These are phyloP conservation scores for Catunica adiposa DNA, from an alignment of 2,329 filamentous ascomycete genomes.

Conservation along the genomic window DNA sequence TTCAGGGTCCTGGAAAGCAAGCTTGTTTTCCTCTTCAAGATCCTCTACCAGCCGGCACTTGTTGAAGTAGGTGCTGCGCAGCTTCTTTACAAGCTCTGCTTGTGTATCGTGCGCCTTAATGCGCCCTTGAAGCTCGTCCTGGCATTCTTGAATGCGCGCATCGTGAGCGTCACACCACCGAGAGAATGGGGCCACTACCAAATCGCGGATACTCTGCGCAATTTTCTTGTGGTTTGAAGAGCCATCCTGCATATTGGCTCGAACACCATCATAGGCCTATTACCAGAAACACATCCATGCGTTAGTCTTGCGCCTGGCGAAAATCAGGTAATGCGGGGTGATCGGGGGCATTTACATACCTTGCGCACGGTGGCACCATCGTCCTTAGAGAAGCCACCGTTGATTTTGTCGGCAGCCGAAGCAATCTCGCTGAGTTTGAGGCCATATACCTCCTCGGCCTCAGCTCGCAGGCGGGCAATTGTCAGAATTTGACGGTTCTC, in stretches of 20 bases:
- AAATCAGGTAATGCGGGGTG: background rate
- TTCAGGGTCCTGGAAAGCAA: constrained; percentile 83
- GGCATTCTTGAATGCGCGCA: constrained; percentile 74
- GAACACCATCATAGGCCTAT: constrained; percentile 85
- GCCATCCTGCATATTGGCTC: constrained; percentile 81
- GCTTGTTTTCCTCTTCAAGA: constrained; percentile 93
- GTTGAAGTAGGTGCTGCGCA: constrained; percentile 95
- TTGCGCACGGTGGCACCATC: constrained; percentile 93
- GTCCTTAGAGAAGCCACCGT: constrained; percentile 72
- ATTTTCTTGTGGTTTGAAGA: constrained; percentile 87
- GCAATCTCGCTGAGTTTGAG: constrained; percentile 67
- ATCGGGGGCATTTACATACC: constrained; percentile 32
- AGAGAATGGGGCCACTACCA: constrained; percentile 86
- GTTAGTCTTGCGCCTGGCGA: background rate
- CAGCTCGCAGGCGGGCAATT: constrained; percentile 82
- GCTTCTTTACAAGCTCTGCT: constrained; percentile 75
- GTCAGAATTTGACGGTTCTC: constrained; percentile 91
- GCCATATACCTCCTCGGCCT: constrained; percentile 84
- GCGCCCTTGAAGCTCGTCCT: constrained; percentile 78
- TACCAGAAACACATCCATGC: background rate
- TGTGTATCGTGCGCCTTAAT: constrained; percentile 92
- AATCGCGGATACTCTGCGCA: constrained; percentile 84
- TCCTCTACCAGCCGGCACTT: constrained; percentile 95
- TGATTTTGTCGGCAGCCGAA: constrained; percentile 63
- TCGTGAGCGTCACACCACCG: constrained; percentile 96